Evolutionary conservation across 2,329 filamentous ascomycete species (phyloP).

Genomic region (Arthrobotrys sphaeroides): DNA sequence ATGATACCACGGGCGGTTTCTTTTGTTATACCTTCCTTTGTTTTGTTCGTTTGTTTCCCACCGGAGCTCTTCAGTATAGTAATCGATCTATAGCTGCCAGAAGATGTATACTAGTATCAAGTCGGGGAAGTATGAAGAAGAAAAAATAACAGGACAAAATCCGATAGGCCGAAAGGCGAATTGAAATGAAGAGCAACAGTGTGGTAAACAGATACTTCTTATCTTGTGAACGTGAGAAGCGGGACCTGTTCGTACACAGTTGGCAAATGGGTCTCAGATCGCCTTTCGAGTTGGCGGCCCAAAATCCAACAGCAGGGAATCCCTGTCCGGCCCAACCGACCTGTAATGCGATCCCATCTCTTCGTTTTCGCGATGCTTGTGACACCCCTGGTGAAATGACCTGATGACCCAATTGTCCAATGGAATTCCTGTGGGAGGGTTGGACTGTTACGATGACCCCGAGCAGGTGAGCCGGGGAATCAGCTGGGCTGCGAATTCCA

Average conservation of each 20-base stretch:
- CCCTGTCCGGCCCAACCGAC: slow-evolving; percentile 4
- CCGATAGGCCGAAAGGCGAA: background rate
- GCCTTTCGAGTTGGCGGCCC: slow-evolving; percentile 11
- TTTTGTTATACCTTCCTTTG: background rate
- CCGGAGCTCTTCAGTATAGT: slow-evolving; percentile 5
- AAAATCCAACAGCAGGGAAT: slow-evolving; percentile 26
- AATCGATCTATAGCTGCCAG: background rate
- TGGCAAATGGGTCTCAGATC: too few species aligned
- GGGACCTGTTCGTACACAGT: background rate
- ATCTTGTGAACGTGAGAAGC: background rate
- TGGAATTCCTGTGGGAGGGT: background rate
- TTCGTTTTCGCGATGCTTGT: background rate
- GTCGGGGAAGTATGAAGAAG: background rate
- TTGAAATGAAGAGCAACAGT: too few species aligned
- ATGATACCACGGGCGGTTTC: slow-evolving; percentile 5
- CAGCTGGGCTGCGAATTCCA: slow-evolving; percentile 4
- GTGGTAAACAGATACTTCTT: background rate
- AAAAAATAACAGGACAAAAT: background rate
- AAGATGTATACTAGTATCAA: slow-evolving; percentile 4
- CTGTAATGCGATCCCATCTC: background rate
- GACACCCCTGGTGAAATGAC: slow-evolving; percentile 6
- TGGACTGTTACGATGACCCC: too few species aligned
- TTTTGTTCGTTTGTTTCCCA: background rate
- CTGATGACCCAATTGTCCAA: slow-evolving; percentile 12
- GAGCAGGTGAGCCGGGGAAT: background rate